Evolutionary conservation across 2,329 filamentous ascomycete genomes (phyloP).

Genomic region (Cryphonectria japonica): DNA sequence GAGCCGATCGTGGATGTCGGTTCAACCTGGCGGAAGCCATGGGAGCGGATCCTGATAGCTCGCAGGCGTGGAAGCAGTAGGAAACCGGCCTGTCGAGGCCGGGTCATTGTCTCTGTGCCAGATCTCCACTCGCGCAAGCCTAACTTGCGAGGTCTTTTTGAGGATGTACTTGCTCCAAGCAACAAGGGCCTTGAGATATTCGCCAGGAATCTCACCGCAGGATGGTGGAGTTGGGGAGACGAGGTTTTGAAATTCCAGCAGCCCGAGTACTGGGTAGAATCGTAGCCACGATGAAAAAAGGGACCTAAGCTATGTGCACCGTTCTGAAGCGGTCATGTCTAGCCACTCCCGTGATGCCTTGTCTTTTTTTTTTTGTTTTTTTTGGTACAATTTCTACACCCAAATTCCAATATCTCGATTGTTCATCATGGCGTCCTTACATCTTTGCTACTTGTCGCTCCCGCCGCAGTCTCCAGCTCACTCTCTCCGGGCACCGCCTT

Average conservation of each 20-base stretch:
- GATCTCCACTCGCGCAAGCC: slow-evolving; percentile 82
- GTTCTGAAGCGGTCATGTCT: not conserved
- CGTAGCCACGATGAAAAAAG: slow-evolving; percentile 30
- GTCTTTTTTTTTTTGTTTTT: not conserved
- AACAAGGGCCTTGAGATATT: slow-evolving; percentile 75
- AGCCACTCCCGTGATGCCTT: slow-evolving; percentile 16
- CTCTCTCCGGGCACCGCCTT: slow-evolving; percentile 34
- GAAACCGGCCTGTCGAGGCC: slow-evolving; percentile 45
- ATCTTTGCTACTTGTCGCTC: slow-evolving; percentile 48
- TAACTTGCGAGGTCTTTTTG: slow-evolving; percentile 65
- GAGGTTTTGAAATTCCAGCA: slow-evolving; percentile 73
- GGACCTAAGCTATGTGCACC: slow-evolving; percentile 3
- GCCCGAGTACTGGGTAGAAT: slow-evolving; percentile 52
- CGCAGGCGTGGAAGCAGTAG: slow-evolving; percentile 39
- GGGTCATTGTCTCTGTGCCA: slow-evolving; percentile 70
- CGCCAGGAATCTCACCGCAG: slow-evolving; percentile 71
- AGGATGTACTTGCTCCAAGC: slow-evolving; percentile 52
- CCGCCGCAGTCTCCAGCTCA: slow-evolving; percentile 28
- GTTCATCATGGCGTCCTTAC: slow-evolving; percentile 11
- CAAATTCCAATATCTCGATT: slow-evolving; percentile 29
- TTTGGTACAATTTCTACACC: slow-evolving; percentile 26
- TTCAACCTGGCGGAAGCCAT: slow-evolving; percentile 72
- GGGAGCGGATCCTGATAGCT: slow-evolving; percentile 73
- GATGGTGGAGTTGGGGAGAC: slow-evolving; percentile 81
- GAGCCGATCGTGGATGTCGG: slow-evolving; percentile 66